phyloP scores from a whole-genome alignment of 352 stramenopile species.

The Phytophthora pistaciae region DNA sequence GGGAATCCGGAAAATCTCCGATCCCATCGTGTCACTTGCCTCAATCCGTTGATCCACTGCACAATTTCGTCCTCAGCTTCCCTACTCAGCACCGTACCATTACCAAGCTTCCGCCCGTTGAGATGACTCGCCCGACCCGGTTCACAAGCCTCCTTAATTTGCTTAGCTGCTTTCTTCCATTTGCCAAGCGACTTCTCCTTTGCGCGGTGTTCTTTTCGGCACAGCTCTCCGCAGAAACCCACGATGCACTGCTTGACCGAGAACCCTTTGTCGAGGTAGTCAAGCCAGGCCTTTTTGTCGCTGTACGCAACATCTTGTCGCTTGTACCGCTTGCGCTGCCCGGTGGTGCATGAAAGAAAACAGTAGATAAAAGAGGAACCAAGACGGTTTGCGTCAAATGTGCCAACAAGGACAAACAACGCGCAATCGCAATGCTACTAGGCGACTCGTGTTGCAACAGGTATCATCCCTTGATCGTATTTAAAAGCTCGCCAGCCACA shows the following conservation, averaged over 20 bases:
- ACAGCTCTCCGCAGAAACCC: background rate
- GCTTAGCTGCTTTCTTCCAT: background rate
- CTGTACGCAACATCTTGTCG: conserved; percentile 6
- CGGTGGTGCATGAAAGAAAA: background rate
- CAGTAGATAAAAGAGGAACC: too few species aligned
- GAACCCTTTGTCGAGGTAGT: conserved; percentile 5
- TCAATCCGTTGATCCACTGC: conserved; percentile 11
- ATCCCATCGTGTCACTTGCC: too few species aligned
- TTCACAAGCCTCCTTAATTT: background rate
- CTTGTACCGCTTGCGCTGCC: conserved; percentile 8
- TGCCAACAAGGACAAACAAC: too few species aligned
- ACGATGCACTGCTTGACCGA: conserved; percentile 6
- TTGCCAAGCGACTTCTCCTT: conserved; percentile 9
- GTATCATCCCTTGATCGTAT: too few species aligned
- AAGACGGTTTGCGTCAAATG: too few species aligned
- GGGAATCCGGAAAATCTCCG: too few species aligned
- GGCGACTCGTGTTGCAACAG: too few species aligned
- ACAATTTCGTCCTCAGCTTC: conserved; percentile 7
- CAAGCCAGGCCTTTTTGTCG: conserved; percentile 4
- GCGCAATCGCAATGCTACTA: too few species aligned
- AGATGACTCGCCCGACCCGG: background rate
- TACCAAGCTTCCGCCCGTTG: background rate
- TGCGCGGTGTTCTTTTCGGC: conserved; percentile 2
- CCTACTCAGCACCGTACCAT: background rate
- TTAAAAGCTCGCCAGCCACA: too few species aligned